These are phyloP conservation scores for Pouteria glomerata DNA, from an alignment of 148 eudicot species.

Conservation along the genomic window DNA sequence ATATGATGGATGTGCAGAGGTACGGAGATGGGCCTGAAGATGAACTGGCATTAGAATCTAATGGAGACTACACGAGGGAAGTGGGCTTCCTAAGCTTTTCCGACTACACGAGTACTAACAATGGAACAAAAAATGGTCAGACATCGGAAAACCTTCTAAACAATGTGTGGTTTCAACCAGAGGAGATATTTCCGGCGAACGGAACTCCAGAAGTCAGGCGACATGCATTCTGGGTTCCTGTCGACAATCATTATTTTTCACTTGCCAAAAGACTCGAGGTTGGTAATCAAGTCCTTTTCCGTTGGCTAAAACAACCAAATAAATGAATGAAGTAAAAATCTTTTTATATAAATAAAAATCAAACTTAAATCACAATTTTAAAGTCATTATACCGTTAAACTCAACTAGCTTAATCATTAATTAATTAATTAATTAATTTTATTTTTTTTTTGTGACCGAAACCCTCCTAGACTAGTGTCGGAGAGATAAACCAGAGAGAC, in stretches of 20 bases:
- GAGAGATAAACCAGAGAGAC: too few relatives aligned
- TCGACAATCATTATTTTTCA: slow-evolving; percentile 27
- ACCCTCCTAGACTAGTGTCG: too few relatives aligned
- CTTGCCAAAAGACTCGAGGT: slow-evolving; percentile 32
- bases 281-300: background rate
- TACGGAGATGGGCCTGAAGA: slow-evolving; percentile 31
- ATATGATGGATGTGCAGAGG: slow-evolving; percentile 16
- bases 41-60: slow-evolving; percentile 25
- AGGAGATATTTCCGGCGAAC: slow-evolving; percentile 48
- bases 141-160: slow-evolving; percentile 27
- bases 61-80: slow-evolving; percentile 39
- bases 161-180: slow-evolving; percentile 66
- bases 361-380: too few relatives aligned
- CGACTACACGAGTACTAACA: slow-evolving; percentile 21
- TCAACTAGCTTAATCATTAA: too few relatives aligned
- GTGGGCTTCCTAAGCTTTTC: slow-evolving; percentile 27
- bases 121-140: background rate
- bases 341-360: too few relatives aligned
- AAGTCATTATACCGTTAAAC: too few relatives aligned
- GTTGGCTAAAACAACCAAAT: too few relatives aligned
- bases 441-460: too few relatives aligned
- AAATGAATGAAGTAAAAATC: too few relatives aligned
- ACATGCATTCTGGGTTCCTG: slow-evolving; percentile 56
- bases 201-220: slow-evolving; percentile 52
- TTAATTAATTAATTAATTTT: too few relatives aligned